Conservation (phyloP, 1,284 basidiomycete species). For the Pseudozyma tsukubaensis region DNA sequence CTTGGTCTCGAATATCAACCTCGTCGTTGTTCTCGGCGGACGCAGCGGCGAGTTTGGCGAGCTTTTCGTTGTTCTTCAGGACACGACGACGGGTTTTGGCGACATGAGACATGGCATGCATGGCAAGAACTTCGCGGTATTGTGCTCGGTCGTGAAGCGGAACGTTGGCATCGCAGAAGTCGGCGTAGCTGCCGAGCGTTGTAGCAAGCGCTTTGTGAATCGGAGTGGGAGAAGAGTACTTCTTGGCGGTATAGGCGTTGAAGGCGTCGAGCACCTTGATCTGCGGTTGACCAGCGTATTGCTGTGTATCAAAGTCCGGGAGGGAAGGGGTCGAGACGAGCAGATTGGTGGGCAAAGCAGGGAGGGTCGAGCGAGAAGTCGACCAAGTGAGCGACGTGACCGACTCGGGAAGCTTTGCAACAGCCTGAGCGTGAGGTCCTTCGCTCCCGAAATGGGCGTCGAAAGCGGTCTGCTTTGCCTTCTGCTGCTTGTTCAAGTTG, state of each 20-base stretch:
- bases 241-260: slow-evolving; percentile 29
- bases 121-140: slow-evolving; percentile 45
- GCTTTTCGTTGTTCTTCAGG: slow-evolving; percentile 92
- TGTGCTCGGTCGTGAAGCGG: slow-evolving; percentile 34
- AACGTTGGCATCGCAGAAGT: slow-evolving; percentile 57
- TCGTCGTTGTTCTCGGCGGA: slow-evolving; percentile 63
- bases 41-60: slow-evolving; percentile 71
- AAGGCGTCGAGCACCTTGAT: slow-evolving; percentile 54
- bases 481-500: slow-evolving; percentile 17
- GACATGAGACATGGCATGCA: slow-evolving; percentile 64
- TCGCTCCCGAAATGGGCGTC: slow-evolving; percentile 51
- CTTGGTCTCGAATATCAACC: slow-evolving; percentile 80
- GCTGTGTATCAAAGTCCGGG: slow-evolving; percentile 19
- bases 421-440: slow-evolving; percentile 42
- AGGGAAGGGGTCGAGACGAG: slow-evolving; percentile 28
- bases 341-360: slow-evolving; percentile 28
- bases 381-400: slow-evolving; percentile 34
- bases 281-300: slow-evolving; percentile 46
- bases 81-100: slow-evolving; percentile 87
- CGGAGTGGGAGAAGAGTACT: slow-evolving; percentile 17
- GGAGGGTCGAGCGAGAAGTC: slow-evolving; percentile 24
- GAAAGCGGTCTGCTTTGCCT: slow-evolving; percentile 45
- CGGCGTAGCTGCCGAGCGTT: slow-evolving; percentile 52
- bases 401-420: slow-evolving; percentile 39
- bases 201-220: slow-evolving; percentile 49